Base-by-base conservation (phyloP, 768 basidiomycete genomes). In the Tremella mesenterica region DNA sequence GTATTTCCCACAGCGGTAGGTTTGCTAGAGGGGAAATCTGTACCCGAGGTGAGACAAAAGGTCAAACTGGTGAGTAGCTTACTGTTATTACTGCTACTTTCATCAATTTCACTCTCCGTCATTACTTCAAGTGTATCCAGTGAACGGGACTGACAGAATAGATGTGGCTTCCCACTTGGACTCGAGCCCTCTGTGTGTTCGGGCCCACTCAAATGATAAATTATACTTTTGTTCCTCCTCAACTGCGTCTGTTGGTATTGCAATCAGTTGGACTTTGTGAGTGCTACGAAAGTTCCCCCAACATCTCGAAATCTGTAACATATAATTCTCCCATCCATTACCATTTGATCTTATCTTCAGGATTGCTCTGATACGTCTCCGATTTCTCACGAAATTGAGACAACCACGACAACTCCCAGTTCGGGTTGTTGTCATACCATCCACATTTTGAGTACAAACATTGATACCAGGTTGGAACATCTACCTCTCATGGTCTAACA, bases 171-270 rank as follows among this genome's bases (percentile, higher is more conserved):
- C 61, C 67, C 8, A 65, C 63, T 23, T 67, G 60, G 57, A 54
- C 58, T 28, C 62, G 60, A 50, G 61, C 67, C 13, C 53, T 62
- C 5, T 58, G 50, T 38, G 68, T 69, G 20, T 66, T 69, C 33
- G 61, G 63, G 26, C 69, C 71, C 1, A 64, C 69, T 1, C 71
- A 73, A 50, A 41, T 73, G 20, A 21, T 73, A 41, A 73, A 73
- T 50, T 65, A 67, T 41, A 50, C 63, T 29, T n/a, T 71, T 26
- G 43, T 69, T n/a, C 70, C 70, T 16, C 50, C 55, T 3, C 65
- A 65, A 47, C 68, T 68, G 38, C 55, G 69, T 26, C 49, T 71
- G 46, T 51, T 68, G 12, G 53, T 62, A n/a, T 44, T 65, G 3
- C 71, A 73, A 50, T 55, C 57, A 8, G 67, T 66, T 9, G 67